Base-by-base conservation (phyloP, 2,329 filamentous ascomycete species). In the Cordyceps tenuipes region DNA sequence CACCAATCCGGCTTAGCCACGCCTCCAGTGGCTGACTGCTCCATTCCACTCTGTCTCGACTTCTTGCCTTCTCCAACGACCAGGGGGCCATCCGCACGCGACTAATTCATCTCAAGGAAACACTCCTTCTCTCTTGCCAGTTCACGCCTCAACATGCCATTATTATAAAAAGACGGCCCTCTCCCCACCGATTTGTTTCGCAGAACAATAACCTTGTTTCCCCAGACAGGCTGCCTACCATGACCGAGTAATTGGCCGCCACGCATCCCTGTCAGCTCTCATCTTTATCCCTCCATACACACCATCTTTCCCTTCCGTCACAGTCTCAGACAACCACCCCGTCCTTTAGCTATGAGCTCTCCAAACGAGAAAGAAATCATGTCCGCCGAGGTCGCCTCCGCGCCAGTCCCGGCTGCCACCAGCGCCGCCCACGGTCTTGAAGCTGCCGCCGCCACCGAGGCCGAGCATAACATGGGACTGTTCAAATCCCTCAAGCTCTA, bases 401-500 rank as follows among this genome's bases (percentile, higher is more conserved):
- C 50, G n/a, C n/a, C n/a, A 9, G 50, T 50, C 39, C 29, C 41
- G 31, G 49, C 54, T 2, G 52, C 13, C 10, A 9, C 58, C 5
- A 39, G 57, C 19, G 44, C 43, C n/a, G 17, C 61, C 48, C 58
- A 57, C 15, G 53, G 57, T 23, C 49, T 64, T 21, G 64, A 66
- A 52, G 65, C 65, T 49, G 63, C 61, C 5, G 58, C 64, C 23
- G 72, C 71, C 50, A 70, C 68, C n/a, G 66, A 72, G 21, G 61
- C 66, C 0, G 72, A 75, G 62, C 72, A 67, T 58, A 72, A 67
- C 61, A 66, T 75, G 65, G 64, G 68, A 17, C 57, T 74, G 19
- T 0, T 67, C 1, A 39, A 69, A 41, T 73, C 77, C 2, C 64
- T 79, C 60, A 75, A 69, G 61, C 69, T 78, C 9, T 79, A 75